These are phyloP conservation scores for Calonectria leucothoes DNA, from an alignment of 2,329 filamentous ascomycete genomes.

Conservation along the genomic window DNA sequence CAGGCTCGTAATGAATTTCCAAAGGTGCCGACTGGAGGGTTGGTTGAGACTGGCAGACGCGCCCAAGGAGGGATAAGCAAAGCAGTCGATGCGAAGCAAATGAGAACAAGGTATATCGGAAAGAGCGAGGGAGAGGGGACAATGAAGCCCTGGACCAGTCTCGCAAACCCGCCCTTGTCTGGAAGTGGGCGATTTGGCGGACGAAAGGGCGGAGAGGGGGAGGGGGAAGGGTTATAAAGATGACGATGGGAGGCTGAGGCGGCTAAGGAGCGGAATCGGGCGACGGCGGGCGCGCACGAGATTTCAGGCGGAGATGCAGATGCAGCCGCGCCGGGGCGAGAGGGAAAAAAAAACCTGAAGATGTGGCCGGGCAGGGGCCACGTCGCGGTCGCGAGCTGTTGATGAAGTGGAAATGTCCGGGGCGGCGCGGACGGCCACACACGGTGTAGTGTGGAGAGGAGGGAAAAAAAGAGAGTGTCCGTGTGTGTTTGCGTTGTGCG, in stretches of 20 bases:
- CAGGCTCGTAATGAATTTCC: constrained; percentile 1
- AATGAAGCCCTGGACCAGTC: constrained; percentile 21
- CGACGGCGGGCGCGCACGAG: neutral
- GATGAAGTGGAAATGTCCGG: constrained; percentile 1
- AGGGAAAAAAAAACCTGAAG: neutral
- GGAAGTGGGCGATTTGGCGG: constrained; percentile 16
- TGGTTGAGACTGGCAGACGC: constrained; percentile 21
- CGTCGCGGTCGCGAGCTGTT: constrained; percentile 37
- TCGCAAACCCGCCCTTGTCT: constrained; percentile 22
- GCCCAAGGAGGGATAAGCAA: constrained; percentile 15
- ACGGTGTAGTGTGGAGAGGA: neutral
- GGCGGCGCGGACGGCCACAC: constrained; percentile 3
- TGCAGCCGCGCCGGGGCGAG: neutral
- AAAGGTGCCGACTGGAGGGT: constrained; percentile 18
- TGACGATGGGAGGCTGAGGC: neutral
- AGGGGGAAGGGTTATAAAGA: constrained; percentile 10
- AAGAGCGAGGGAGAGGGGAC: constrained; percentile 18
- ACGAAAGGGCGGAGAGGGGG: constrained; percentile 12
- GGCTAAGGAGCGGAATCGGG: constrained; percentile 1
- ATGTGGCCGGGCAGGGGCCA: constrained; percentile 35
- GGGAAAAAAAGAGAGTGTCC: constrained; percentile 16
- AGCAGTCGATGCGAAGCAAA: constrained; percentile 21
- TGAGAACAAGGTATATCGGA: neutral
- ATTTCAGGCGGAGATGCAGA: neutral
- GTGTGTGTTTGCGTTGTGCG: constrained; percentile 4